These are phyloP conservation scores for Yamadazyma taylorii DNA, from an alignment of 1,139 yeast genomes.

Conservation along the genomic window DNA sequence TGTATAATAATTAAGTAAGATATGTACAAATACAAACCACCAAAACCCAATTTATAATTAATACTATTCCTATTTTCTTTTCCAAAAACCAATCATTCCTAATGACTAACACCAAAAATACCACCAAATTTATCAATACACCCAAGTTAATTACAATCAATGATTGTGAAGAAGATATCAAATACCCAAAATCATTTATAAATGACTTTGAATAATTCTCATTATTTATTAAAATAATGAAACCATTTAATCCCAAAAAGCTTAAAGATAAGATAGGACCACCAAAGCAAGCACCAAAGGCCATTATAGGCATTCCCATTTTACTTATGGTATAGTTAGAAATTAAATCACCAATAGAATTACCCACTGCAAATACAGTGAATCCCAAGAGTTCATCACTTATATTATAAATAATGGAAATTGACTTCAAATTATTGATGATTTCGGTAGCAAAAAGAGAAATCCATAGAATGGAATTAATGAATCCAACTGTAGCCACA, in stretches of 20 bases:
- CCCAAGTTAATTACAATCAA: slow-evolving; percentile 53
- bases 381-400: slow-evolving; percentile 82
- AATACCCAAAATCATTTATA: slow-evolving; percentile 15
- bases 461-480: slow-evolving; percentile 69
- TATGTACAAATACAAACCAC: slow-evolving; percentile 42
- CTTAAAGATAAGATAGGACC: slow-evolving; percentile 68
- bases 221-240: slow-evolving; percentile 42
- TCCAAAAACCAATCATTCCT: slow-evolving; percentile 67
- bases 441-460: slow-evolving; percentile 76
- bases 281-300: slow-evolving; percentile 92
- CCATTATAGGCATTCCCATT: slow-evolving; percentile 90
- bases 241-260: slow-evolving; percentile 57
- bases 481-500: slow-evolving; percentile 57
- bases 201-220: slow-evolving; percentile 12
- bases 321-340: slow-evolving; percentile 81
- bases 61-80: slow-evolving; percentile 50
- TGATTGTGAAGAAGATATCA: slow-evolving; percentile 39
- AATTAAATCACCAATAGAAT: slow-evolving; percentile 85
- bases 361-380: slow-evolving; percentile 90
- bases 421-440: slow-evolving; percentile 62
- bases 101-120: slow-evolving; percentile 58
- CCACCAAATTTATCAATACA: slow-evolving; percentile 51
- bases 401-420: slow-evolving; percentile 60
- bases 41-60: slow-evolving; percentile 56
- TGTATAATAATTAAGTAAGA: neutral